Percentiles rank a stretch among this genome's conserved stretches.
These are phyloP conservation scores for Streptanthus diversifolius DNA, from an alignment of 345 rosid species.

Conservation along the genomic window DNA sequence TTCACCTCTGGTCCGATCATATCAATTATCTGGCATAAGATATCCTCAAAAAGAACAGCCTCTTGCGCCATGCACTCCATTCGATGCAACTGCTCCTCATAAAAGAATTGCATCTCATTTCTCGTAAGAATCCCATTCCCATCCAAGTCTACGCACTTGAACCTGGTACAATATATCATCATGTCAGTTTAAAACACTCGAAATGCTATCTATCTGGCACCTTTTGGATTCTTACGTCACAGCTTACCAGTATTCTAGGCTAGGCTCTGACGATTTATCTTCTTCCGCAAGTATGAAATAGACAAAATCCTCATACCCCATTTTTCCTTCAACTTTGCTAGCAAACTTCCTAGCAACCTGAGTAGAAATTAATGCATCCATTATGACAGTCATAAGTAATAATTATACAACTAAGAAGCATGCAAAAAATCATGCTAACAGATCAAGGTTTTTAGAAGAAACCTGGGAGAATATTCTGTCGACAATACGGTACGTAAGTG, in stretches of 20 bases:
- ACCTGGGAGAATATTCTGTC: conserved; percentile 97
- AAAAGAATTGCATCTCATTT: conserved; percentile 86
- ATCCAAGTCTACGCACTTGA: conserved; percentile 95
- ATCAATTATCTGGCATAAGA: conserved; percentile 92
- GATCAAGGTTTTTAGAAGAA: conserved; percentile 21
- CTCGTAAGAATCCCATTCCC: conserved; percentile 81
- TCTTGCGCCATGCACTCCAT: conserved; percentile 99
- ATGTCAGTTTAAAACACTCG: conserved; percentile 21
- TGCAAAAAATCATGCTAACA: background rate
- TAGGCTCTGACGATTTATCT: conserved; percentile 92
- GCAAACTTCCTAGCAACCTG: conserved; percentile 87
- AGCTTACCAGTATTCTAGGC: conserved; percentile 91
- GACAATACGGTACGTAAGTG: conserved; percentile 94
- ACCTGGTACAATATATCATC: conserved; percentile 46
- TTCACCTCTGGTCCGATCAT: conserved; percentile 92
- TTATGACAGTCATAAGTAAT: background rate
- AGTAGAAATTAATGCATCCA: conserved; percentile 2
- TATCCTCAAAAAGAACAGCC: conserved; percentile 94
- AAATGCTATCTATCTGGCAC: background rate
- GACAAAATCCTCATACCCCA: conserved; percentile 98
- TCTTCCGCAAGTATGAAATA: conserved; percentile 94
- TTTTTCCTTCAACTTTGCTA: conserved; percentile 83
- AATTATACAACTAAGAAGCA: background rate
- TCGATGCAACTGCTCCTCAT: conserved; percentile 95
- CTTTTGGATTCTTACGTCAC: background rate